Conservation (phyloP, 768 basidiomycete genomes). For the Pisolithus sp. region DNA sequence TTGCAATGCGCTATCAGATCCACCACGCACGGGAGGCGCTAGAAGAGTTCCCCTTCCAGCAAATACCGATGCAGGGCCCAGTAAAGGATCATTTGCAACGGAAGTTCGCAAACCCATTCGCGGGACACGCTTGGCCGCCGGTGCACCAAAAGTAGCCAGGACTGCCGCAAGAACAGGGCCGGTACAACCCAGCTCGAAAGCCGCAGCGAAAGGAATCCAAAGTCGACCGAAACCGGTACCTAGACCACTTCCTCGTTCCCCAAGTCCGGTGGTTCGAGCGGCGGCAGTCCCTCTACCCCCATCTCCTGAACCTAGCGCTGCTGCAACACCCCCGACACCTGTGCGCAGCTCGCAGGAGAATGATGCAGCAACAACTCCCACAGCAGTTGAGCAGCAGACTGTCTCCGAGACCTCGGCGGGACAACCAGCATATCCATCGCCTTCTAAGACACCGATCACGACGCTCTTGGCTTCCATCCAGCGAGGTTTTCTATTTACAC, state of each 20-base stretch:
- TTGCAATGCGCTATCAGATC: slow-evolving; percentile 21
- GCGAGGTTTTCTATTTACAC: slow-evolving; percentile 62
- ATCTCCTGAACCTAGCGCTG: background rate
- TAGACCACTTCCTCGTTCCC: background rate
- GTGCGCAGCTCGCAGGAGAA: background rate
- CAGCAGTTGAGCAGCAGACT: background rate
- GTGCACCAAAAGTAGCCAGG: background rate
- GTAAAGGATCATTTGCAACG: slow-evolving; percentile 2
- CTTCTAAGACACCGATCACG: slow-evolving; percentile 58
- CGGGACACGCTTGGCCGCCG: slow-evolving; percentile 11
- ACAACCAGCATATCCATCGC: slow-evolving; percentile 1
- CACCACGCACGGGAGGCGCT: slow-evolving; percentile 19
- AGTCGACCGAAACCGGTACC: background rate
- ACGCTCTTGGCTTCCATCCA: slow-evolving; percentile 56
- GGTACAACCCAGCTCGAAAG: background rate
- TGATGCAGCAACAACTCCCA: background rate
- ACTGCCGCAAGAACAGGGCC: background rate
- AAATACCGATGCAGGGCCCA: background rate
- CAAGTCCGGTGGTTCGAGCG: slow-evolving; percentile 16
- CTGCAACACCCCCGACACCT: background rate
- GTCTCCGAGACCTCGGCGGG: background rate
- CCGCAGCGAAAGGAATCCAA: background rate
- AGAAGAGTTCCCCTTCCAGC: slow-evolving; percentile 27
- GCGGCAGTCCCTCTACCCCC: slow-evolving; percentile 8
- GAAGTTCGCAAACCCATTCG: slow-evolving; percentile 1